phyloP scores from a whole-genome alignment of 805 yeast species.

The Torulaspora indica region DNA sequence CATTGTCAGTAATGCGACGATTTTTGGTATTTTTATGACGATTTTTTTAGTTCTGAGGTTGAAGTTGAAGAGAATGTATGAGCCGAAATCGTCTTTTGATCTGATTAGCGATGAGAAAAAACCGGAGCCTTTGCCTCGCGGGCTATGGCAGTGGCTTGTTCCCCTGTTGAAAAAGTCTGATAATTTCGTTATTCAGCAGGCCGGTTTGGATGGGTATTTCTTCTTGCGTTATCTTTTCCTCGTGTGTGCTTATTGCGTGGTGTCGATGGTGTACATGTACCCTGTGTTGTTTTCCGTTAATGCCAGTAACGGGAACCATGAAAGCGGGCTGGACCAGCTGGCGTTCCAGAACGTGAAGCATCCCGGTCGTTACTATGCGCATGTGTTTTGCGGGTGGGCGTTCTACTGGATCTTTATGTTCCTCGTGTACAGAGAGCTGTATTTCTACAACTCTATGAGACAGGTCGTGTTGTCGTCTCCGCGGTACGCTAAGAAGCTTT shows the following conservation, averaged over 20 bases:
- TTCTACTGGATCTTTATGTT: conserved; percentile 68
- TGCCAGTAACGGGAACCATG: conserved; percentile 59
- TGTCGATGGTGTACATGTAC: conserved; percentile 52
- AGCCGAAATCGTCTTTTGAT: conserved; percentile 69
- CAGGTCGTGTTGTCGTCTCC: conserved; percentile 79
- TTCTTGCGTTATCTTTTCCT: conserved; percentile 72
- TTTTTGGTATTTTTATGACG: conserved; percentile 57
- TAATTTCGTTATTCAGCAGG: conserved; percentile 71
- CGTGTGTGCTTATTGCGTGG: conserved; percentile 48
- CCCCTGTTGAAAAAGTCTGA: conserved; percentile 64
- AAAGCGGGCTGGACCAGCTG: conserved; percentile 66
- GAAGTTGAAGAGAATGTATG: conserved; percentile 69
- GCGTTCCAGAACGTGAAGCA: conserved; percentile 70
- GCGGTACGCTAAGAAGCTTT: conserved; percentile 62
- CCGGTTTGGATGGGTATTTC: conserved; percentile 93
- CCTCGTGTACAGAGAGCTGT: conserved; percentile 76
- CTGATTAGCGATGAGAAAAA: conserved; percentile 54
- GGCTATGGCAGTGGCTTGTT: conserved; percentile 64
- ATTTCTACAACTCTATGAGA: conserved; percentile 69
- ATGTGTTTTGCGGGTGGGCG: conserved; percentile 74
- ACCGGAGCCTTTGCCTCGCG: conserved; percentile 71
- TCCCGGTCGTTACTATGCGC: conserved; percentile 71
- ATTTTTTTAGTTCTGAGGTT: conserved; percentile 65
- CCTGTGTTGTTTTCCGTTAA: conserved; percentile 80
- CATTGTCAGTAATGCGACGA: conserved; percentile 58